A percentile compares a stretch with the other conserved stretches of the same genome.
Conservation (phyloP, 495 filamentous ascomycete genomes). For the Penicillium crystallinum region DNA sequence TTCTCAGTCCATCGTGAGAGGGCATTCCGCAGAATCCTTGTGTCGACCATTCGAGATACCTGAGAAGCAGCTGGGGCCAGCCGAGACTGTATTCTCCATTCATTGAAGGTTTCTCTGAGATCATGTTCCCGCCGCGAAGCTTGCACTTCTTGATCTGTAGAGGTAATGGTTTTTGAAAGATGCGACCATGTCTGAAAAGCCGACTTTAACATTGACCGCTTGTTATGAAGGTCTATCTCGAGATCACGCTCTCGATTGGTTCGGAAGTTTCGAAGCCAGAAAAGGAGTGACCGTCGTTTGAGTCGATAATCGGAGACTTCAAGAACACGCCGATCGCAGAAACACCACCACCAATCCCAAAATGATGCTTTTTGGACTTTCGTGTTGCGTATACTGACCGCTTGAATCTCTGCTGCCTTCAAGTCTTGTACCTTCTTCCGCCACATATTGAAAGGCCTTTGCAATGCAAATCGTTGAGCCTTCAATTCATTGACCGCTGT, state of each 20-base stretch:
- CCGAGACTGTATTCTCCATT: constrained; percentile 39
- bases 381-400: constrained; percentile 38
- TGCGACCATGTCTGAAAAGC: constrained; percentile 31
- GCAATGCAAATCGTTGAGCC: constrained; percentile 54
- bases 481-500: constrained; percentile 66
- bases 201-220: constrained; percentile 20
- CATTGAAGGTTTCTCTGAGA: constrained; percentile 26
- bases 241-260: constrained; percentile 39
- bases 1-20: constrained; percentile 51
- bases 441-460: constrained; percentile 55
- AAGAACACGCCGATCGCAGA: constrained; percentile 50
- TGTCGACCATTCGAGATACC: constrained; percentile 42
- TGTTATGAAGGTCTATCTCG: constrained; percentile 33
- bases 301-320: constrained; percentile 45
- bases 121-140: constrained; percentile 26
- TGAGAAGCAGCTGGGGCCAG: constrained; percentile 45
- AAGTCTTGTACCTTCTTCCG: constrained; percentile 36
- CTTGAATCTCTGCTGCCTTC: constrained; percentile 31
- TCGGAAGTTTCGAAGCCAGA: constrained; percentile 42
- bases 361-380: constrained; percentile 43
- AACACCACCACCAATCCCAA: constrained; percentile 53
- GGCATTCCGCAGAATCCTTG: constrained; percentile 43
- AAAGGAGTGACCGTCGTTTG: constrained; percentile 42
- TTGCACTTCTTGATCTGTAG: constrained; percentile 29
- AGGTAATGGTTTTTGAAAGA: constrained; percentile 23